A percentile compares a stretch with the other conserved stretches of the same genome.
Evolutionary conservation across 768 basidiomycete genomes (phyloP).

Genomic region (Xerocomellus intermedius): DNA sequence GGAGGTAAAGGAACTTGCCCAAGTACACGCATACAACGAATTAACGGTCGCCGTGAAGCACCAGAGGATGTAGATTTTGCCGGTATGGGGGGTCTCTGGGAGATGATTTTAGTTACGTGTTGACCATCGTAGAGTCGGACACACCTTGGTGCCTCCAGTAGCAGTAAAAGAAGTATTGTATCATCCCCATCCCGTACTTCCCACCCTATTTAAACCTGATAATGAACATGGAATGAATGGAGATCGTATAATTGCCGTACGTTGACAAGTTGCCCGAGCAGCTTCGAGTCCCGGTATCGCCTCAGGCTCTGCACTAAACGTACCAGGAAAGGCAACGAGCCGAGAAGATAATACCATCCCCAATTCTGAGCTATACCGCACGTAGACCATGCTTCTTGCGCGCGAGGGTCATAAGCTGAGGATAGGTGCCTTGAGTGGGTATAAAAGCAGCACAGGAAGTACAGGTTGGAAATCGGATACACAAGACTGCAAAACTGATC

Average conservation of each 20-base stretch:
- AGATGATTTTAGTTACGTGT: background rate
- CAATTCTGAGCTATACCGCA: slow-evolving; percentile 50
- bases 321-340: slow-evolving; percentile 63
- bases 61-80: slow-evolving; percentile 63
- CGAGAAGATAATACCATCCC: slow-evolving; percentile 59
- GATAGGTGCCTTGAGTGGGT: slow-evolving; percentile 14
- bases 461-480: slow-evolving; percentile 73
- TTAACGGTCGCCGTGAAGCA: slow-evolving; percentile 60
- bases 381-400: slow-evolving; percentile 46
- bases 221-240: background rate
- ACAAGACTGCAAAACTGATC: slow-evolving; percentile 82
- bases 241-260: slow-evolving; percentile 41
- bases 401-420: slow-evolving; percentile 26
- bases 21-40: slow-evolving; percentile 69
- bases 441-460: slow-evolving; percentile 75
- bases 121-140: background rate
- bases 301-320: slow-evolving; percentile 86
- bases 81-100: slow-evolving; percentile 35
- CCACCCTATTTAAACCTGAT: slow-evolving; percentile 56
- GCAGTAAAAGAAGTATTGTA: slow-evolving; percentile 66
- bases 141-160: slow-evolving; percentile 72
- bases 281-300: slow-evolving; percentile 78
- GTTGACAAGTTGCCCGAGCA: slow-evolving; percentile 82
- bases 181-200: slow-evolving; percentile 72
- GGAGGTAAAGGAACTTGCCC: slow-evolving; percentile 53